Percentiles rank a stretch among this genome's conserved stretches.
These are phyloP conservation scores for Fusarium armeniacum DNA, from an alignment of 2,329 filamentous ascomycete species.

Conservation along the genomic window DNA sequence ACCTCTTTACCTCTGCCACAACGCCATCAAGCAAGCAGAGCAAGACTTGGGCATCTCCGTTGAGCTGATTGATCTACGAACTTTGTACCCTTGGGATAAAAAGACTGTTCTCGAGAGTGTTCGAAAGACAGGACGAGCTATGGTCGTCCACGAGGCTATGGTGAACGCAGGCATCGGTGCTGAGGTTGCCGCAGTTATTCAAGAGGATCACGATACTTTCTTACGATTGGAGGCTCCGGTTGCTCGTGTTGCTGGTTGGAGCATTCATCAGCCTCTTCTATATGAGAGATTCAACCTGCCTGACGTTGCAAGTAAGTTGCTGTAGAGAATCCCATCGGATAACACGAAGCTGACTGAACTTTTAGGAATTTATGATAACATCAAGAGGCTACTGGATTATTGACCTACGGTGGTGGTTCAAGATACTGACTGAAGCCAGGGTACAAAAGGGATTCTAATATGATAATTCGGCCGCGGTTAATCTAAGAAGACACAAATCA, in stretches of 20 bases:
- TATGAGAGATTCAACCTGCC: slow-evolving; percentile 88
- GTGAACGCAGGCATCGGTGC: slow-evolving; percentile 90
- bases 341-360: slow-evolving; percentile 21
- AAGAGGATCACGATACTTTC: slow-evolving; percentile 83
- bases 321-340: too few relatives aligned
- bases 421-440: neutral
- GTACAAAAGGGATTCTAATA: neutral
- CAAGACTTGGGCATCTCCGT: slow-evolving; percentile 81
- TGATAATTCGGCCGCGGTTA: neutral
- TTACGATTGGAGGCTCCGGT: slow-evolving; percentile 87
- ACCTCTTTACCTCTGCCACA: slow-evolving; percentile 85
- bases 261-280: slow-evolving; percentile 82
- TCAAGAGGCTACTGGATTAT: slow-evolving; percentile 76
- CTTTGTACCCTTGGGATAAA: slow-evolving; percentile 93
- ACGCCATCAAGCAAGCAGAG: slow-evolving; percentile 80
- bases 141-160: slow-evolving; percentile 95
- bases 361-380: slow-evolving; percentile 77
- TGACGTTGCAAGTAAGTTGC: slow-evolving; percentile 84
- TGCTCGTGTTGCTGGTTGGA: slow-evolving; percentile 88
- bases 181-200: slow-evolving; percentile 88
- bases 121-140: slow-evolving; percentile 84
- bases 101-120: slow-evolving; percentile 85
- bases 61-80: slow-evolving; percentile 89
- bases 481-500: slow-evolving; percentile 1
- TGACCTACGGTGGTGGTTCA: slow-evolving; percentile 51